Conservation (phyloP, 1,284 basidiomycete species). For the Leccinum fallax region DNA sequence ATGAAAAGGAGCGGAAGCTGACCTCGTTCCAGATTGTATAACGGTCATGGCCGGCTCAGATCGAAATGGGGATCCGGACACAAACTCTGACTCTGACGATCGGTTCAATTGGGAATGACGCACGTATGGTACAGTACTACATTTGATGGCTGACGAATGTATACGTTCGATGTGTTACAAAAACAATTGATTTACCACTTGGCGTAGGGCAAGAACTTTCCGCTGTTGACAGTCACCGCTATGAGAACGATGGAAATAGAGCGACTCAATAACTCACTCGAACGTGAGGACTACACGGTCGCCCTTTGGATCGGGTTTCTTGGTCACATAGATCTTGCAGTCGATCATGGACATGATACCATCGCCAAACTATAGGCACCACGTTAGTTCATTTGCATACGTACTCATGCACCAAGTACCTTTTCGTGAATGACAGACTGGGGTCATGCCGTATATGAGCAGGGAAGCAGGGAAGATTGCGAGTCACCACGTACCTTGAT, state of each 20-base stretch:
- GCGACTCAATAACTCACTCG: constrained; percentile 57
- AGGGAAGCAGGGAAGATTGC: neutral
- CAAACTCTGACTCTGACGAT: neutral
- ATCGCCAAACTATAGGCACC: constrained; percentile 70
- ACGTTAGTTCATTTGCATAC: neutral
- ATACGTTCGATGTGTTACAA: constrained; percentile 2
- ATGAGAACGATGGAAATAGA: constrained; percentile 2
- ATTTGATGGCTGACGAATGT: neutral
- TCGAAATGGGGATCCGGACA: constrained; percentile 6
- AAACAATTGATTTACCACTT: constrained; percentile 49
- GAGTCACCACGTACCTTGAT: constrained; percentile 59
- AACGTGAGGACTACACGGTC: constrained; percentile 83
- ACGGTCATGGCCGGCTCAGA: constrained; percentile 6
- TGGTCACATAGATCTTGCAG: constrained; percentile 73
- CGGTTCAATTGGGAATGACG: constrained; percentile 17
- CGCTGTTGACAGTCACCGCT: constrained; percentile 42
- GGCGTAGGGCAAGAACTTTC: constrained; percentile 74
- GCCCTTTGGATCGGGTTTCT: constrained; percentile 79
- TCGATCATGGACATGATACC: constrained; percentile 93
- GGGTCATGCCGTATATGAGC: constrained; percentile 2
- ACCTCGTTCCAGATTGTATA: constrained; percentile 12
- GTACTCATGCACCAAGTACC: constrained; percentile 39
- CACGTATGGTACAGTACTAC: constrained; percentile 3
- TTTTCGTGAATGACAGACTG: constrained; percentile 87
- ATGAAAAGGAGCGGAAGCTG: neutral